phyloP scores from a whole-genome alignment of 805 yeast species.

The Starmerella powellii region DNA sequence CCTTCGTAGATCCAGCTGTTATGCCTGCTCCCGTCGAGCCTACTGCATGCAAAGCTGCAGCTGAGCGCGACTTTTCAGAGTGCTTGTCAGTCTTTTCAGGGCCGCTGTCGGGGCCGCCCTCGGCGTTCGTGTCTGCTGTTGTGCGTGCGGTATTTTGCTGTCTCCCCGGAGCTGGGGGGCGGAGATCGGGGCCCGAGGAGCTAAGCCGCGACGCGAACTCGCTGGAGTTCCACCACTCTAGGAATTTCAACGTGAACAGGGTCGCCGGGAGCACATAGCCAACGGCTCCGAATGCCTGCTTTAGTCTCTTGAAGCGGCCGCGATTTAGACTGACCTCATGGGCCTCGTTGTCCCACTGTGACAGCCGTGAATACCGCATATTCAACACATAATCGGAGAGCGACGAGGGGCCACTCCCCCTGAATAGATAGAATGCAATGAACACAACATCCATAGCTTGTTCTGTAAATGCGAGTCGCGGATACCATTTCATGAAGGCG shows the following conservation, averaged over 20 bases:
- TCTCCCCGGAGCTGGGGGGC: slow-evolving; percentile 23
- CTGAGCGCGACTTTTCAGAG: no score
- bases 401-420: slow-evolving; percentile 50
- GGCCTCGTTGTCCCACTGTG: slow-evolving; percentile 22
- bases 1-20: not conserved
- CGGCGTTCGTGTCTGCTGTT: no score
- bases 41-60: no score
- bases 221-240: slow-evolving; percentile 88
- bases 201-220: slow-evolving; percentile 40
- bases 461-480: slow-evolving; percentile 39
- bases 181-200: slow-evolving; percentile 13
- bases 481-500: slow-evolving; percentile 49
- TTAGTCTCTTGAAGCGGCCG: slow-evolving; percentile 3
- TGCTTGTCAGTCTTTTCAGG: no score
- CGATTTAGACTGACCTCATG: slow-evolving; percentile 1
- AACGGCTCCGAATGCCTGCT: slow-evolving; percentile 9
- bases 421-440: slow-evolving; percentile 55
- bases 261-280: slow-evolving; percentile 59
- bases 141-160: no score
- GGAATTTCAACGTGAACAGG: slow-evolving; percentile 65
- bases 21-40: no score
- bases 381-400: slow-evolving; percentile 48
- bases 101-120: no score
- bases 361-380: slow-evolving; percentile 54
- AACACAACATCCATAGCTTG: slow-evolving; percentile 43